Evolutionary conservation across 139 green algal genomes (phyloP).

Genomic region (Chlorokybus atmophyticus): DNA sequence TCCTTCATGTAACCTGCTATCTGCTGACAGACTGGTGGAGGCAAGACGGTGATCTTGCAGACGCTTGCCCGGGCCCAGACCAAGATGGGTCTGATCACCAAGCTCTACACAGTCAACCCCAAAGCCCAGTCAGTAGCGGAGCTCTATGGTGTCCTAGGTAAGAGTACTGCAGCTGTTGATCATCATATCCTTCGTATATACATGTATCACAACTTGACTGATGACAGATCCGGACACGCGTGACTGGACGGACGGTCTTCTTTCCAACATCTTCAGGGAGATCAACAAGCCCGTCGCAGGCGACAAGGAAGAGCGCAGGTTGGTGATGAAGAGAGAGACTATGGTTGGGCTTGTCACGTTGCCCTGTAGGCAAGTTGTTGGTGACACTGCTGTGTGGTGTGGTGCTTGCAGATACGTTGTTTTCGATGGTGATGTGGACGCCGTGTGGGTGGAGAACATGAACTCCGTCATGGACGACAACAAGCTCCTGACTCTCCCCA

Average conservation of each 20-base stretch:
- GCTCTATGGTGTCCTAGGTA: conserved; percentile 52
- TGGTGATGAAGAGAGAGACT: too few relatives aligned
- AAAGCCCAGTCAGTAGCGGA: conserved; percentile 55
- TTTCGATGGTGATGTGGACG: conserved; percentile 72
- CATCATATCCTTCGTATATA: background rate
- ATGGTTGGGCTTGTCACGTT: too few relatives aligned
- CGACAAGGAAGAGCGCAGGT: conserved; percentile 41
- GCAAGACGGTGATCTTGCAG: conserved; percentile 75
- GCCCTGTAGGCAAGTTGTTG: conserved; percentile 4
- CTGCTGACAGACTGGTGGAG: conserved; percentile 67
- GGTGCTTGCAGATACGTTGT: too few relatives aligned
- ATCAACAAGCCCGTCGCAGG: conserved; percentile 50
- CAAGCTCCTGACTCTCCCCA: conserved; percentile 69
- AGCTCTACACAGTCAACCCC: conserved; percentile 59
- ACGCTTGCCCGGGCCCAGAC: conserved; percentile 58
- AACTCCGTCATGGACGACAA: conserved; percentile 84
- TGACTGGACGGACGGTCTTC: conserved; percentile 71
- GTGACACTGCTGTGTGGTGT: too few relatives aligned
- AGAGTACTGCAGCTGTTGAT: background rate
- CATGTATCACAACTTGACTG: background rate
- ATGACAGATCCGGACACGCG: conserved; percentile 53
- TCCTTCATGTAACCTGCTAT: too few relatives aligned
- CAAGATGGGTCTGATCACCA: conserved; percentile 61
- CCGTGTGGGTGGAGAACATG: conserved; percentile 83
- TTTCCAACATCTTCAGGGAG: conserved; percentile 65